Base-by-base conservation (phyloP, 179 eudicot species). In the Silene noctiflora region DNA sequence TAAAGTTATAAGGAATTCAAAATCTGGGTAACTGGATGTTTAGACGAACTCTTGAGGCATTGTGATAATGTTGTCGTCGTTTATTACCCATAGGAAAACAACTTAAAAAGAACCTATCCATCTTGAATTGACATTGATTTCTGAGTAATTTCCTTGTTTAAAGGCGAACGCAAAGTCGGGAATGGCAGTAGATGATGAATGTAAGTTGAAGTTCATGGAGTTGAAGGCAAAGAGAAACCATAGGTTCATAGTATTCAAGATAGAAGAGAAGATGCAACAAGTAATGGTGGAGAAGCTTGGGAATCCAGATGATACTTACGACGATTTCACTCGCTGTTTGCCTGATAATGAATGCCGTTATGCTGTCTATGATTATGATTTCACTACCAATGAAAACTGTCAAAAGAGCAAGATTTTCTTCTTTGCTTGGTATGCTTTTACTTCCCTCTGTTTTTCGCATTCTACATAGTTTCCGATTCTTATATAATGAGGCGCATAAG, bases 401-500 rank as follows among this genome's bases (percentile, higher is more conserved):
- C 88, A 88, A 78, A 88, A 88, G 74, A 82, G 83, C 87, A 88
- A 88, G 79, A 88, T 88, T 16, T 84, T 86, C 81, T 88, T 88
- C 85, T 21, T 86, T 78, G 84, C 91, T 20, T 86, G 89, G 89
- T 86, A 86, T 12, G 56, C 13, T 27, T 27, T 48, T 33, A 6
- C 1, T 39, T n/a, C 16, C 21, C 4, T 0, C 7, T n/a, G 22
- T 67, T 67, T 8, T 17, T 59, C 4, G 6, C 27, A 4, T 16
- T 5, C 20, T 46, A 44, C 33, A 6, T 42, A 7, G 11, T 39
- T 0, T 39, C 46, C 11, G 46, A 39, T 39, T 39, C 11, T 0
- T 39, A 39, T 39, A 39, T 39, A 39, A 39, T 39, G 46, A 39
- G 46, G 46, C 11, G 46, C 46, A 39, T 39, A 8, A 39, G 46